Conservation (phyloP, 2,329 filamentous ascomycete genomes). For the Curvularia lunata region DNA sequence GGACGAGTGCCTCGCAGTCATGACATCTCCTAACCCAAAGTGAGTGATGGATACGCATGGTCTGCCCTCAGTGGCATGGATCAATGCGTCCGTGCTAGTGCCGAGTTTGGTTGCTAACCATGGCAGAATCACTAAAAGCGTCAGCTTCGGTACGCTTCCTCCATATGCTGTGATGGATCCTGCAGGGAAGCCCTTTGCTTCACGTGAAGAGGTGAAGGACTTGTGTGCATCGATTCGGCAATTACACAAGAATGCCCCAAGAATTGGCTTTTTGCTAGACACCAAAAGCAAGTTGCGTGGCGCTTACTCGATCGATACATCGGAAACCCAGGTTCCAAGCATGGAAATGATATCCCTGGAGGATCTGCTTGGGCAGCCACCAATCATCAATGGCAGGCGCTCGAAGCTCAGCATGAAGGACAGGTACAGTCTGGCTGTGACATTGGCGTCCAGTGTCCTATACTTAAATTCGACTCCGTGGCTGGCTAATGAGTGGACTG, state of each 20-base stretch:
- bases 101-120: conserved; percentile 14
- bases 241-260: conserved; percentile 31
- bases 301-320: conserved; percentile 31
- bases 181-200: conserved; percentile 9
- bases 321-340: conserved; percentile 17
- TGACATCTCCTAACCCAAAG: conserved; percentile 30
- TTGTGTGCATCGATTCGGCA: conserved; percentile 45
- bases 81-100: neutral
- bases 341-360: conserved; percentile 40
- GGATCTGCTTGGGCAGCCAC: conserved; percentile 37
- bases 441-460: conserved; percentile 45
- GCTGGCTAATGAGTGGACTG: conserved; percentile 44
- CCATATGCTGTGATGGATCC: conserved; percentile 41
- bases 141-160: conserved; percentile 45
- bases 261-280: conserved; percentile 45
- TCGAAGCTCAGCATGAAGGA: conserved; percentile 45
- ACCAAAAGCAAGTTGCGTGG: conserved; percentile 41
- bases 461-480: conserved; percentile 48
- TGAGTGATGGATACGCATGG: conserved; percentile 13
- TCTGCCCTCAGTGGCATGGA: neutral
- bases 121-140: conserved; percentile 37
- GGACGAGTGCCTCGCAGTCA: conserved; percentile 20
- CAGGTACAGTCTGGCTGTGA: conserved; percentile 45
- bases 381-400: conserved; percentile 33
- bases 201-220: conserved; percentile 43